Conservation (phyloP, 306 rosid species). For the Sicyos baderoa region DNA sequence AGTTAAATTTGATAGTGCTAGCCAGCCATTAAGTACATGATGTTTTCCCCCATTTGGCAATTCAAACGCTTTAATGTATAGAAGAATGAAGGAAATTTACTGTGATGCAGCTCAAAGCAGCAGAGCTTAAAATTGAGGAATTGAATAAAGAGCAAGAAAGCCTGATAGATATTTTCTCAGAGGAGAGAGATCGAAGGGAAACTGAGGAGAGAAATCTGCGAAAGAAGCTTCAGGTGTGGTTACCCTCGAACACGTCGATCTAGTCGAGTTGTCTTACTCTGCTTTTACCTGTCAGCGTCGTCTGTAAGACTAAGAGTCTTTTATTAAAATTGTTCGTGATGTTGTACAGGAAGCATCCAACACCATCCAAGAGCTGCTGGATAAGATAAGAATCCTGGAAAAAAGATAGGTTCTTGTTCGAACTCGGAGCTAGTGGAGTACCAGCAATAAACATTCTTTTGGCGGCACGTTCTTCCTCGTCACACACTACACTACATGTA, state of each 20-base stretch:
- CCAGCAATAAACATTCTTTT: slow-evolving; percentile 1
- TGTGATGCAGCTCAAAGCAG: slow-evolving; percentile 42
- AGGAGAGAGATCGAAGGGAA: slow-evolving; percentile 76
- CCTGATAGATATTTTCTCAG: slow-evolving; percentile 64
- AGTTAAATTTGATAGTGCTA: not conserved
- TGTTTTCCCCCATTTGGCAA: not conserved
- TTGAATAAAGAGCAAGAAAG: slow-evolving; percentile 71
- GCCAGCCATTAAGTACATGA: not conserved
- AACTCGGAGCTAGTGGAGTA: no score
- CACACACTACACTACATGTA: not conserved
- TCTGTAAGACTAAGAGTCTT: not conserved
- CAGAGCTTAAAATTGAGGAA: slow-evolving; percentile 44
- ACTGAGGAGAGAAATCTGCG: slow-evolving; percentile 57
- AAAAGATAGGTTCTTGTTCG: slow-evolving; percentile 16
- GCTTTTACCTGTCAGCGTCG: not conserved
- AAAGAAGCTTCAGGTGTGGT: slow-evolving; percentile 56
- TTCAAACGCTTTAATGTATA: not conserved
- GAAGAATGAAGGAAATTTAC: no score
- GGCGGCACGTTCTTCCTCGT: not conserved
- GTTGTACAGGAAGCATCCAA: slow-evolving; percentile 58
- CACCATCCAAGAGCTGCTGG: slow-evolving; percentile 61
- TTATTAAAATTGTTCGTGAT: not conserved
- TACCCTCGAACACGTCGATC: not conserved
- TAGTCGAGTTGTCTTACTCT: no score
- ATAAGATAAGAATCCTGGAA: slow-evolving; percentile 48